Percentiles rank a stretch among this genome's conserved stretches.
Conservation (phyloP, 2,329 filamentous ascomycete species). For the Fusarium abutilonis region DNA sequence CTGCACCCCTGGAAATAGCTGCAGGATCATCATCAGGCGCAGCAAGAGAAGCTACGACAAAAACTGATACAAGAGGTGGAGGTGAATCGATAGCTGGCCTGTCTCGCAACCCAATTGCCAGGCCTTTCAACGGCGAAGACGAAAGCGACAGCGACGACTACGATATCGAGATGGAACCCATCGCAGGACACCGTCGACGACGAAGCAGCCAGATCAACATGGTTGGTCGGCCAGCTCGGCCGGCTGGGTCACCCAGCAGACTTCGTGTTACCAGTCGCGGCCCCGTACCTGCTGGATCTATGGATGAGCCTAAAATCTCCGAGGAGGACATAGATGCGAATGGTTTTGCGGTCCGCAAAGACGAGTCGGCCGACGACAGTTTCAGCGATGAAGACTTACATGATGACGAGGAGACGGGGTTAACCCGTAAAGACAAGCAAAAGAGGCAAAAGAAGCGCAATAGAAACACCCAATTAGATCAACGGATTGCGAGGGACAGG, state of each 20-base stretch:
- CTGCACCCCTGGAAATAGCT: slow-evolving; percentile 11
- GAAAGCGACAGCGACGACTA: slow-evolving; percentile 50
- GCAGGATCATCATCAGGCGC: slow-evolving; percentile 18
- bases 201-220: slow-evolving; percentile 61
- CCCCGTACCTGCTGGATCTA: slow-evolving; percentile 41
- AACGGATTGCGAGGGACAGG: slow-evolving; percentile 70
- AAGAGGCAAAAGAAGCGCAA: slow-evolving; percentile 73
- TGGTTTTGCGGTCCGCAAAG: slow-evolving; percentile 43
- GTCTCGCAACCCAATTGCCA: slow-evolving; percentile 25
- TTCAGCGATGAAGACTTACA: slow-evolving; percentile 77
- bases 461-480: slow-evolving; percentile 74
- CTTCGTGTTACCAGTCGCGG: slow-evolving; percentile 39
- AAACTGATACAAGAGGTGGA: slow-evolving; percentile 19
- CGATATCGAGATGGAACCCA: slow-evolving; percentile 66
- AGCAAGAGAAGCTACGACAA: slow-evolving; percentile 12
- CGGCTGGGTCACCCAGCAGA: slow-evolving; percentile 43
- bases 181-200: slow-evolving; percentile 64
- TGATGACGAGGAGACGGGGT: slow-evolving; percentile 89
- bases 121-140: slow-evolving; percentile 43
- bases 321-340: slow-evolving; percentile 53
- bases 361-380: slow-evolving; percentile 60
- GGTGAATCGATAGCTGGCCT: slow-evolving; percentile 32
- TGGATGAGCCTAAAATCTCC: slow-evolving; percentile 58
- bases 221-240: slow-evolving; percentile 48
- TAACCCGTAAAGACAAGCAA: slow-evolving; percentile 77